These are phyloP conservation scores for Omphalea diandra DNA, from an alignment of 441 rosid genomes.

Conservation along the genomic window DNA sequence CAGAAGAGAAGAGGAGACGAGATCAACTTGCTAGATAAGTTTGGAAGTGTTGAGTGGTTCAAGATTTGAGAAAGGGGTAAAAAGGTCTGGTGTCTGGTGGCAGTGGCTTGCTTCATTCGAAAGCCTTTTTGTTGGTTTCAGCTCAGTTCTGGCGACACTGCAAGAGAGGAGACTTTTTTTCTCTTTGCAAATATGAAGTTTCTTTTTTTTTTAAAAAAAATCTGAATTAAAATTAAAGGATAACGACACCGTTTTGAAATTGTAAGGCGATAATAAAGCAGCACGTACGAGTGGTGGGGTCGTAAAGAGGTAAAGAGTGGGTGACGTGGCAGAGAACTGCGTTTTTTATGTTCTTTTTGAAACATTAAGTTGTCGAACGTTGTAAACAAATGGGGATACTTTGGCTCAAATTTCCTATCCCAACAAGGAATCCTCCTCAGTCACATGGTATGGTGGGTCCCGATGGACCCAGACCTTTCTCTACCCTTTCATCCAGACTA, in stretches of 20 bases:
- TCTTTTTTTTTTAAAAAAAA: neutral
- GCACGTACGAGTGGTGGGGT: conserved; percentile 20
- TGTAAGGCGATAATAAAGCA: conserved; percentile 21
- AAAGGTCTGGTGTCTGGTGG: no score
- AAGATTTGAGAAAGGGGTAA: conserved; percentile 6
- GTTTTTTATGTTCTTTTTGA: neutral
- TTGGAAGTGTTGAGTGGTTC: conserved; percentile 7
- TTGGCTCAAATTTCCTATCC: conserved; percentile 16
- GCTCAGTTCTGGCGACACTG: conserved; percentile 6
- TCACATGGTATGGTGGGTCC: conserved; percentile 33
- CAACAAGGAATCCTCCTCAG: neutral
- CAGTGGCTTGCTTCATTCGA: conserved; percentile 20
- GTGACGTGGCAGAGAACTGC: conserved; percentile 36
- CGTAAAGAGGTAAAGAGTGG: conserved; percentile 21
- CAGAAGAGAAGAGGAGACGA: conserved; percentile 4
- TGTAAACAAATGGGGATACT: conserved; percentile 38
- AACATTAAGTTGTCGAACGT: conserved; percentile 34
- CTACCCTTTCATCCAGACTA: neutral
- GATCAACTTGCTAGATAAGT: conserved; percentile 27
- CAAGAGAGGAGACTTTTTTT: neutral
- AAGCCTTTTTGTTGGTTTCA: conserved; percentile 17
- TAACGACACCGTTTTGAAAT: no score
- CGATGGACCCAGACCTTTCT: neutral
- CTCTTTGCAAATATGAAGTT: neutral
- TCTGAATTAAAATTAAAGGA: no score